Base-by-base conservation (phyloP, 345 rosid species). In the Moringa oleifera region DNA sequence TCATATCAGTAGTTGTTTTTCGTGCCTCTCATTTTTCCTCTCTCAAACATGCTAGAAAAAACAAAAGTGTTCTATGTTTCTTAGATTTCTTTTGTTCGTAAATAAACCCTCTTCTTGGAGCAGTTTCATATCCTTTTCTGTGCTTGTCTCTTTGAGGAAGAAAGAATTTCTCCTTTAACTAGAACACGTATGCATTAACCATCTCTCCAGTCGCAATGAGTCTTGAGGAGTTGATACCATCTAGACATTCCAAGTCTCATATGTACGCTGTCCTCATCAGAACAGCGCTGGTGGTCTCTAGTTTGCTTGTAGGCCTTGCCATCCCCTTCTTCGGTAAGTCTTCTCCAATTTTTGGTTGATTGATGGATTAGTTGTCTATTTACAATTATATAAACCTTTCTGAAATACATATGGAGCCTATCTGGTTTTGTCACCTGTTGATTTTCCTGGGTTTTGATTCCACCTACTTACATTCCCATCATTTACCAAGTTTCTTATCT, bases 141-240 rank as follows among this genome's bases (percentile, higher is more conserved):
- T 25, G 25, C 33, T 28, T 41, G 1, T 11, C 5, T 56, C 20
- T 41, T 20, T 7, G 24, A 18, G 20, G 3, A 72, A 41, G 19
- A 7, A 18, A 12, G 23, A 41, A 45, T 25, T 75, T 18, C 1
- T 71, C 85, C 84, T 82, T 77, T 76, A 79, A 53, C 17, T 62
- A 51, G 59, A 62, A 25, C 69, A 87, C 90, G 65, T 86, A 89
- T 80, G 98, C 98, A 31, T 78, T 93, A 74, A 90, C 98, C 54
- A 71, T 93, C 51, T 85, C 98, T 51, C 97, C 98, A 0, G 97
- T 93, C 25, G 97, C 97, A 46, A 71, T 93, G 96, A 83, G 98
- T 72, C 85, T 93, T 28, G 98, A 93, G 75, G 98, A 93, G 62
- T 71, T 93, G 72, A 65, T 93, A 68, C 94, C 98, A 51, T 79